Evolutionary conservation across 148 eudicot genomes (phyloP).

Genomic region (Fallopia convolvulus): DNA sequence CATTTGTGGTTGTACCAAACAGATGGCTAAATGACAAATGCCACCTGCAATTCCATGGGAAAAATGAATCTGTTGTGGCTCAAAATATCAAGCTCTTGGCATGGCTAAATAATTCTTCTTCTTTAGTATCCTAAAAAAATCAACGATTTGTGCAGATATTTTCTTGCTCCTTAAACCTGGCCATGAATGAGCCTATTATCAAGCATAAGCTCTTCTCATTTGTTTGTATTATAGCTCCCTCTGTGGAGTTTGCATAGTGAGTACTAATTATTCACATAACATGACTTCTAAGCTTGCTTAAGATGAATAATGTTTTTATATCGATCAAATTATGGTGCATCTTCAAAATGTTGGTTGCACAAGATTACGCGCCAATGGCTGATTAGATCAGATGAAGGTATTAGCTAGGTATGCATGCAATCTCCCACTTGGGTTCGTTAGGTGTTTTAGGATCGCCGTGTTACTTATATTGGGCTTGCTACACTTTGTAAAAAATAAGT

Average conservation of each 20-base stretch:
- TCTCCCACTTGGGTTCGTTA: not conserved
- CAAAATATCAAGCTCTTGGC: constrained; percentile 2
- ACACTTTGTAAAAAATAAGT: no score
- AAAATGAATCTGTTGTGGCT: constrained; percentile 1
- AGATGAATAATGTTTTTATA: not conserved
- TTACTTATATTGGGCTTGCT: no score
- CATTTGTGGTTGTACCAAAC: not conserved
- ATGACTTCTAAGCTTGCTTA: no score
- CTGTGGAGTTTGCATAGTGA: not conserved
- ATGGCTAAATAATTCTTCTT: not conserved
- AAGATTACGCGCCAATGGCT: not conserved
- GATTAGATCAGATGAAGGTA: not conserved
- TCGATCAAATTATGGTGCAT: not conserved
- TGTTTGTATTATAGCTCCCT: not conserved
- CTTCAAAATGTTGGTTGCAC: not conserved
- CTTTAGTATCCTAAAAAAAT: constrained; percentile 2
- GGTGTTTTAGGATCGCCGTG: not conserved
- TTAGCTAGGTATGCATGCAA: not conserved
- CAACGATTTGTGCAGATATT: not conserved
- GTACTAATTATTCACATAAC: not conserved
- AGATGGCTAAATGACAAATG: not conserved
- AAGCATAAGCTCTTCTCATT: not conserved
- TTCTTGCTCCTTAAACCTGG: not conserved
- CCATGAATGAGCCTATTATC: not conserved
- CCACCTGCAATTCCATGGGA: not conserved